Evolutionary conservation across 1,139 yeast species (phyloP), one percentile per base, ranked within the genome.

Genomic region (Eremothecium gossypii): DNA sequence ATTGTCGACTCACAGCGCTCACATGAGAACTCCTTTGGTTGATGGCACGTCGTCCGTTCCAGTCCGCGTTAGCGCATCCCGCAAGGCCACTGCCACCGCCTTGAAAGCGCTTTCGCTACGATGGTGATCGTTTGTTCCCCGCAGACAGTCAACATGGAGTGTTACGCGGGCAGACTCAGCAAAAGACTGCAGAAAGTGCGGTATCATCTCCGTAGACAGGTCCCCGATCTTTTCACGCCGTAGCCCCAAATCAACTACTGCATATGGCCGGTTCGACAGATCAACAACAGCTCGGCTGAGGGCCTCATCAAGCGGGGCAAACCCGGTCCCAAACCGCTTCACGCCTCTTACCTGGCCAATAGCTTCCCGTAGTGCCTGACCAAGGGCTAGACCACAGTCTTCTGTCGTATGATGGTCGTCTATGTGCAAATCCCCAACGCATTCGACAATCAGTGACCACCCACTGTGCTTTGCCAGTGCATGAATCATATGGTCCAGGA

Each of bases 381-480:
- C 98, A 30, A 91, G 69, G 1, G 96, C 86, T 51, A 91, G 85
- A 33, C 91, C 96, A 49, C 87, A 86, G 65, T 91, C 98, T 64
- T 91, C 98, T 5, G 96, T 83, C 1, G 95, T 80, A 63, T 91
- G 98, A 63, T 91, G 98, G 65, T 91, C 98, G 61, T 91, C 98
- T 42, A 91, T 89, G 63, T 87, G 95, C 57, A 87, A 69, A 61
- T 91, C 98, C 32, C 98, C 98, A 47, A 83, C 74, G 65, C 97
- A 89, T 58, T 84, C 95, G 26, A 91, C 74, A 29, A 84, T 70
- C 47, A 91, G 64, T 14, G 96, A 85, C 98, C 98, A 91, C 10
- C 98, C 98, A 1, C 93, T 72, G 64, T 91, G 98, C 60, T 91
- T 91, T 35, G 97, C 96, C 53, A 91, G 71, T 0, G 98, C 98